Conservation (phyloP, 2,329 filamentous ascomycete species). For the Sporothrix globosa region DNA sequence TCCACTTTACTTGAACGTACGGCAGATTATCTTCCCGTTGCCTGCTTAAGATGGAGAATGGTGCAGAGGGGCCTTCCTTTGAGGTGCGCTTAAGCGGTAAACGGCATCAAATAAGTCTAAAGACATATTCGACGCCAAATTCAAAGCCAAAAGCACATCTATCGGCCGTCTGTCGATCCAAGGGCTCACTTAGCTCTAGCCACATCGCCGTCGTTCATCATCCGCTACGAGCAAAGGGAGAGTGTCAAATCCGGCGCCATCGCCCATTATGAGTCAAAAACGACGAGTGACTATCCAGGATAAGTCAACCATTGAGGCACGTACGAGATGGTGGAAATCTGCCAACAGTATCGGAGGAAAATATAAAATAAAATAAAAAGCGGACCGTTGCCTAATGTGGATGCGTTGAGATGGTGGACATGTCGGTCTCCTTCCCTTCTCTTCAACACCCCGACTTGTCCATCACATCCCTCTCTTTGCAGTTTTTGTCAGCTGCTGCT, state of each 20-base stretch:
- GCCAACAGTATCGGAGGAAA: background rate
- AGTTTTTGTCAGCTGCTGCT: background rate
- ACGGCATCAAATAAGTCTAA: too few relatives aligned
- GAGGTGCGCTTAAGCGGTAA: background rate
- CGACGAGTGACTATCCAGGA: background rate
- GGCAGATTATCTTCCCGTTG: background rate
- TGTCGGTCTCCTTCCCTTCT: background rate
- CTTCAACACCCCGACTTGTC: background rate
- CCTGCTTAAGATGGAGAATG: too few relatives aligned
- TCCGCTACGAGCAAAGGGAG: conserved; percentile 14
- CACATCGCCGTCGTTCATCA: background rate
- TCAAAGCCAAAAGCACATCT: too few relatives aligned
- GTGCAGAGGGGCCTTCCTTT: background rate
- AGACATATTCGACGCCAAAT: too few relatives aligned
- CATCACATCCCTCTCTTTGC: background rate
- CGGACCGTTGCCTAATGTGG: background rate
- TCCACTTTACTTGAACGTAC: background rate
- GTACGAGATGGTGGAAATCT: background rate
- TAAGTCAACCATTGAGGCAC: background rate
- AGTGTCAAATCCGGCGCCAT: conserved; percentile 3
- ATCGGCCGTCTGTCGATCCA: too few relatives aligned
- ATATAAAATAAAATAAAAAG: too few relatives aligned
- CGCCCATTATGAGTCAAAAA: background rate
- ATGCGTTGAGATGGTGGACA: background rate
- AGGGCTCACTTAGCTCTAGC: background rate